Base-by-base conservation (phyloP, 1,139 yeast species). In the Pichia sp. region DNA sequence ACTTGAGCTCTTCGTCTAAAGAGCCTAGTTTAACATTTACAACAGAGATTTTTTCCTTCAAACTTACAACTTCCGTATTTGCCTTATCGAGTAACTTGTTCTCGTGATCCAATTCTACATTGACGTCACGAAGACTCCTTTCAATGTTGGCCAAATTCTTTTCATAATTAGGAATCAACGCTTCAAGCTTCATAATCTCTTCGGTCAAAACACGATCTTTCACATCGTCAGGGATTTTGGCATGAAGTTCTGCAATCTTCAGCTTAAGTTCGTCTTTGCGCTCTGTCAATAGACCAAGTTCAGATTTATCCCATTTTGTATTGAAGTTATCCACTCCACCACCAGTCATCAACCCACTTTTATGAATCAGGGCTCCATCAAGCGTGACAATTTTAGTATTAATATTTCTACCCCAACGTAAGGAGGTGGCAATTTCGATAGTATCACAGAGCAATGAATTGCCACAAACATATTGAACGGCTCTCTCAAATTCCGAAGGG, bases 321-420 rank as follows among this genome's bases (percentile, higher is more conserved):
- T 59, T 52, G 29, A 60, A 61, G 22, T 58, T 68, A 48, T 49
- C 63, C 29, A 63, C 63, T 52, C 51, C 60, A 46, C 97, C 97
- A 59, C 96, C 97, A 12, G 97, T 83, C 94, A 91, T 85, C 32
- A 87, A 66, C 8, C 96, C 96, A 10, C 91, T 79, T 50, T 74
- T 77, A 53, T 86, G 91, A 38, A 91, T 83, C 23, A 87, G 66
- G 0, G 94, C 74, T 1, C 98, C 98, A 34, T 86, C 87, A 9
- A 85, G 52, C 1, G 96, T 75, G 2, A 88, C 94, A 31, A 84
- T 68, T 54, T 82, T 86, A 35, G 75, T 77, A 25, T 70, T 72
- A 17, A 85, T 56, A 5, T 67, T 64, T 27, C 61, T 60, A 18
- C 70, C 69, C 94, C 95, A 86, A 52, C 84, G 77, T 40, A 91